These are phyloP conservation scores for Chalciporus piperatus DNA, from an alignment of 768 basidiomycete species.

Conservation along the genomic window DNA sequence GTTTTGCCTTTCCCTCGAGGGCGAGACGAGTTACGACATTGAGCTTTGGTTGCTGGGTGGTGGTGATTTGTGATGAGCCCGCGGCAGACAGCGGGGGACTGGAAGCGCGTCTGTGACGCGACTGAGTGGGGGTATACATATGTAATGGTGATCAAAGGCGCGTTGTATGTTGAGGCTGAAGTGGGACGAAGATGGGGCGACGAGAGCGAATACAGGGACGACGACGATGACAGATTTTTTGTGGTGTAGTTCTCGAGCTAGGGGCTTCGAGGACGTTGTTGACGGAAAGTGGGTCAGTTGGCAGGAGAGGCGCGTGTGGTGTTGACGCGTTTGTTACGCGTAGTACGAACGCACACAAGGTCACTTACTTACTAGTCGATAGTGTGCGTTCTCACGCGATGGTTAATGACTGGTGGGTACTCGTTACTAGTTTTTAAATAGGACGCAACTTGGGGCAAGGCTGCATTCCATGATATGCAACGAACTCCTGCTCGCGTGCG, in stretches of 20 bases:
- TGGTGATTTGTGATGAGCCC: constrained; percentile 44
- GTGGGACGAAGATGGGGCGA: no score
- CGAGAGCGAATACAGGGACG: no score
- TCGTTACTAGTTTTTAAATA: no score
- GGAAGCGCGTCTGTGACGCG: constrained; percentile 29
- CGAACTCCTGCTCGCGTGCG: background rate
- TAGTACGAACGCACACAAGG: constrained; percentile 5
- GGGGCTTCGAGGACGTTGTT: constrained; percentile 8
- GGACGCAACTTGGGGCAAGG: no score
- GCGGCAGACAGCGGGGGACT: constrained; percentile 32
- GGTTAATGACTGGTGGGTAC: no score
- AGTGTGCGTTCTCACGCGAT: no score
- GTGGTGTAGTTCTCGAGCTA: background rate
- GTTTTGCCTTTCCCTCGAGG: constrained; percentile 71
- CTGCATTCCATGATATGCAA: background rate
- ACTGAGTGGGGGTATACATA: constrained; percentile 19
- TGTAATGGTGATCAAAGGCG: background rate
- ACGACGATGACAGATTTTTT: background rate
- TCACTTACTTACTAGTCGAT: no score
- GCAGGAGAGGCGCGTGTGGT: constrained; percentile 9
- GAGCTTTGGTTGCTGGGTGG: constrained; percentile 45
- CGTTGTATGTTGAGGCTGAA: background rate
- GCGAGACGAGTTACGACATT: constrained; percentile 74
- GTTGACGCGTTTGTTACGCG: constrained; percentile 22
- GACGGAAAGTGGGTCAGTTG: constrained; percentile 11